phyloP scores from a whole-genome alignment of 23 red algal genomes.

The Gracilariopsis chorda region DNA sequence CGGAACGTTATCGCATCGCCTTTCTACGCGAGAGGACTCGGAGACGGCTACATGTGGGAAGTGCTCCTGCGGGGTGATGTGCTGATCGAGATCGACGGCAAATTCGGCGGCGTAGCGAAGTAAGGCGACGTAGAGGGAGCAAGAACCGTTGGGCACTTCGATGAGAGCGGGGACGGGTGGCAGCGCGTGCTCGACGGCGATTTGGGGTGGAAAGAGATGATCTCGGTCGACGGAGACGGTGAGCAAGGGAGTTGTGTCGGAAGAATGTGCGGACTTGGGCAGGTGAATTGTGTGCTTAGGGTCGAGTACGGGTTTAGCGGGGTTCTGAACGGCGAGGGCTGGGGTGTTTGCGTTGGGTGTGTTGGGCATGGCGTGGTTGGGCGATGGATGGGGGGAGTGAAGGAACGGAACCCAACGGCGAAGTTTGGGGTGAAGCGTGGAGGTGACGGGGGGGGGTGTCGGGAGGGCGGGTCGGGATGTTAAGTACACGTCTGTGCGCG shows the following conservation, averaged over 20 bases:
- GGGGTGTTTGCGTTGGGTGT: not conserved
- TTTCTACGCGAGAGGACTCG: not conserved
- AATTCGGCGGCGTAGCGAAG: conserved; percentile 47
- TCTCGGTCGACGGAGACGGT: not conserved
- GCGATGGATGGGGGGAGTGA: not conserved
- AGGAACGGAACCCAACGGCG: not conserved
- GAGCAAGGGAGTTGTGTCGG: not conserved
- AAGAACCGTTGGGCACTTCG: conserved; percentile 40
- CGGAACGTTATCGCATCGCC: not conserved
- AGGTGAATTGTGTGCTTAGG: not conserved
- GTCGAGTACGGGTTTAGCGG: not conserved
- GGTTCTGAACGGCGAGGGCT: not conserved
- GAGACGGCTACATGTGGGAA: not conserved
- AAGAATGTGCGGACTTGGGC: not conserved
- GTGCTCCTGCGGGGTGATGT: not conserved
- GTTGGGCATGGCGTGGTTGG: not conserved
- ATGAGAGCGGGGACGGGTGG: not conserved
- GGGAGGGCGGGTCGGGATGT: no score
- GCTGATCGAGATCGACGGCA: conserved; percentile 23
- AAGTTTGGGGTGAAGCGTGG: not conserved
- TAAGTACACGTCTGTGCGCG: no score
- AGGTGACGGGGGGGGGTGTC: no score
- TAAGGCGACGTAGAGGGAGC: conserved; percentile 16
- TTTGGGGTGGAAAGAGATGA: not conserved
- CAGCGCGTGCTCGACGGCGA: not conserved